Conservation (phyloP, 1,139 yeast genomes). For the Suhomyces taliae region DNA sequence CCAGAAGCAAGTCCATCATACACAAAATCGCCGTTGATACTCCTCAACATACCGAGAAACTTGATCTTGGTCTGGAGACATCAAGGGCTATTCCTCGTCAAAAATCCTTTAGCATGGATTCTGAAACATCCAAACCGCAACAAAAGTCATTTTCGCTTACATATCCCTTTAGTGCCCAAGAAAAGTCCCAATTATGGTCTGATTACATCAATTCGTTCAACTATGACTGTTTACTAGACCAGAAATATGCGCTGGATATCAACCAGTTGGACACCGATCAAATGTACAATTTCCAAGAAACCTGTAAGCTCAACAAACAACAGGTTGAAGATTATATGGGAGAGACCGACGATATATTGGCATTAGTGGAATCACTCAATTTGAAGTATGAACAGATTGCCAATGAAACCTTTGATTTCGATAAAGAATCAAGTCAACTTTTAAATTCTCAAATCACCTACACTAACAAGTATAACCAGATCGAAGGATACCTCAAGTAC, state of each 20-base stretch:
- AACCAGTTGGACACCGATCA: slow-evolving; percentile 32
- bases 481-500: slow-evolving; percentile 54
- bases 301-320: slow-evolving; percentile 35
- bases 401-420: slow-evolving; percentile 63
- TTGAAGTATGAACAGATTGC: slow-evolving; percentile 56
- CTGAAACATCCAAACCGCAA: background rate
- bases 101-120: slow-evolving; percentile 17
- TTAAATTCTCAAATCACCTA: slow-evolving; percentile 52
- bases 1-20: slow-evolving; percentile 54
- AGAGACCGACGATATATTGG: slow-evolving; percentile 44
- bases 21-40: slow-evolving; percentile 42
- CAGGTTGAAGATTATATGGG: slow-evolving; percentile 37
- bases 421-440: slow-evolving; percentile 54
- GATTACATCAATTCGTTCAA: slow-evolving; percentile 35
- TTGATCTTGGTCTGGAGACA: slow-evolving; percentile 13
- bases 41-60: slow-evolving; percentile 25
- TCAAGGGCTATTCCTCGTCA: slow-evolving; percentile 5
- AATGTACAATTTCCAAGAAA: slow-evolving; percentile 40
- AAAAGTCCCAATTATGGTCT: slow-evolving; percentile 34
- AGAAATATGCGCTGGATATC: slow-evolving; percentile 31
- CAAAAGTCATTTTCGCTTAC: background rate
- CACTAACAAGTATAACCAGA: slow-evolving; percentile 43
- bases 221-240: slow-evolving; percentile 36
- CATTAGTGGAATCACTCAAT: slow-evolving; percentile 44
- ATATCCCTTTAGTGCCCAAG: slow-evolving; percentile 39